These are phyloP conservation scores for Lanmaoa rubissima DNA, from an alignment of 768 basidiomycete species.

Conservation along the genomic window DNA sequence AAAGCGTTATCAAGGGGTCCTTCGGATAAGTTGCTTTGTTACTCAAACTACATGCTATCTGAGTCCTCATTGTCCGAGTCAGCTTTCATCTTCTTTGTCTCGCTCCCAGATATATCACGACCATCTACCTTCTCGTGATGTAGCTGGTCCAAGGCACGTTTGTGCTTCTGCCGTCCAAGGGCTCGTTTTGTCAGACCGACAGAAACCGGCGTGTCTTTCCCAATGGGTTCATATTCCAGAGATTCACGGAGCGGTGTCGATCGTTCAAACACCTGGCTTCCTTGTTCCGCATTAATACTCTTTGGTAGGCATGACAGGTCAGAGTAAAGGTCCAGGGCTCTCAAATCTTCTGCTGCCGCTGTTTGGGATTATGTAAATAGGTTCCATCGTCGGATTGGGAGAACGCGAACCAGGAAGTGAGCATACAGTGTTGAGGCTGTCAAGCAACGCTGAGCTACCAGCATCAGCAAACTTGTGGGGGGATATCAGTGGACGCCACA, in stretches of 20 bases:
- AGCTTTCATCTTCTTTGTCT: slow-evolving; percentile 20
- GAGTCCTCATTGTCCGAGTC: slow-evolving; percentile 7
- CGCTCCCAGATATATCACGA: slow-evolving; percentile 3
- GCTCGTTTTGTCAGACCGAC: slow-evolving; percentile 42
- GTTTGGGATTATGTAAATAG: background rate
- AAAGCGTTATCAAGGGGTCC: background rate
- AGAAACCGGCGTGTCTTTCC: slow-evolving; percentile 1
- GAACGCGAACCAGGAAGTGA: slow-evolving; percentile 44
- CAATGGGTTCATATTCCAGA: slow-evolving; percentile 11
- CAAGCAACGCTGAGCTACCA: slow-evolving; percentile 34
- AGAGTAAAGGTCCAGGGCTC: slow-evolving; percentile 58
- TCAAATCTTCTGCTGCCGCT: slow-evolving; percentile 52
- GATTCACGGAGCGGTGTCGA: slow-evolving; percentile 9
- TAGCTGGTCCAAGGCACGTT: slow-evolving; percentile 40
- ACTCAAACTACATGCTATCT: background rate
- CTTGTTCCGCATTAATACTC: slow-evolving; percentile 44
- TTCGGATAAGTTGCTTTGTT: background rate
- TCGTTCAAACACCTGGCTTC: slow-evolving; percentile 36
- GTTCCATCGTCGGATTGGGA: background rate
- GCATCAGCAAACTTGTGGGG: slow-evolving; percentile 21
- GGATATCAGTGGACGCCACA: background rate
- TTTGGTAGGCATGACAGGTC: slow-evolving; percentile 61
- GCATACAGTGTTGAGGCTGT: slow-evolving; percentile 45
- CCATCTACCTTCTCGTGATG: slow-evolving; percentile 10
- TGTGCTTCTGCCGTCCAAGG: slow-evolving; percentile 50